These are phyloP conservation scores for Wallacemonas collosoma DNA, from an alignment of 208 protist species.

Conservation along the genomic window DNA sequence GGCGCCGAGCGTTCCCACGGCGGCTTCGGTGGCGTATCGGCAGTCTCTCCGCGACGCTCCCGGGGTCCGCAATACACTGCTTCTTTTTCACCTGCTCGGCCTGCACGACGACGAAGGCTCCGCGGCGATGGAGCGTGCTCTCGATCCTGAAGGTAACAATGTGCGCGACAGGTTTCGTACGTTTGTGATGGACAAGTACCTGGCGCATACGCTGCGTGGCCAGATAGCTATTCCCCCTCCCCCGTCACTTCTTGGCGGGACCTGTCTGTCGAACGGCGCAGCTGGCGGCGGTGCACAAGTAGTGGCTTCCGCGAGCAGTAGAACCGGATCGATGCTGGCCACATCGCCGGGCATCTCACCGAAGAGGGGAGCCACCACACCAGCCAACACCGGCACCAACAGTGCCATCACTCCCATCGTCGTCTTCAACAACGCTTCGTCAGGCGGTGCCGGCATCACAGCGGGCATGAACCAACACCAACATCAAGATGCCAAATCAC, in stretches of 20 bases:
- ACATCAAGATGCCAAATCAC: slow-evolving; percentile 16
- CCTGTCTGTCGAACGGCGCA: background rate
- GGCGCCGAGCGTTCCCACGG: background rate
- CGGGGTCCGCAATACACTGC: slow-evolving; percentile 40
- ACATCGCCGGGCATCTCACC: slow-evolving; percentile 2
- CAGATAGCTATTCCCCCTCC: slow-evolving; percentile 45
- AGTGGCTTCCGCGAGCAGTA: background rate
- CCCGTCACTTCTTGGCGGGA: slow-evolving; percentile 9
- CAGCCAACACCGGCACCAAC: background rate
- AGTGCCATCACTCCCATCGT: slow-evolving; percentile 33
- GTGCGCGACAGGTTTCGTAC: slow-evolving; percentile 65
- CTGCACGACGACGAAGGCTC: slow-evolving; percentile 73
- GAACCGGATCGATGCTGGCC: background rate
- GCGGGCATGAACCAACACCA: background rate
- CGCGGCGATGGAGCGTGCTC: slow-evolving; percentile 40
- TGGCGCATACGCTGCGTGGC: slow-evolving; percentile 43
- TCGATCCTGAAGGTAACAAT: slow-evolving; percentile 41
- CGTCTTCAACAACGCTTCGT: slow-evolving; percentile 39
- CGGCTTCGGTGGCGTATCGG: background rate
- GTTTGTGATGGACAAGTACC: slow-evolving; percentile 74
- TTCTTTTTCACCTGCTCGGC: slow-evolving; percentile 69
- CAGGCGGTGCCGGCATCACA: background rate
- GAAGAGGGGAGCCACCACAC: background rate
- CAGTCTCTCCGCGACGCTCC: slow-evolving; percentile 42
- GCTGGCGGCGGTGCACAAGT: slow-evolving; percentile 10